phyloP scores from a whole-genome alignment of 192 early-diverging fungal species.

The Polychytrium aggregatum region DNA sequence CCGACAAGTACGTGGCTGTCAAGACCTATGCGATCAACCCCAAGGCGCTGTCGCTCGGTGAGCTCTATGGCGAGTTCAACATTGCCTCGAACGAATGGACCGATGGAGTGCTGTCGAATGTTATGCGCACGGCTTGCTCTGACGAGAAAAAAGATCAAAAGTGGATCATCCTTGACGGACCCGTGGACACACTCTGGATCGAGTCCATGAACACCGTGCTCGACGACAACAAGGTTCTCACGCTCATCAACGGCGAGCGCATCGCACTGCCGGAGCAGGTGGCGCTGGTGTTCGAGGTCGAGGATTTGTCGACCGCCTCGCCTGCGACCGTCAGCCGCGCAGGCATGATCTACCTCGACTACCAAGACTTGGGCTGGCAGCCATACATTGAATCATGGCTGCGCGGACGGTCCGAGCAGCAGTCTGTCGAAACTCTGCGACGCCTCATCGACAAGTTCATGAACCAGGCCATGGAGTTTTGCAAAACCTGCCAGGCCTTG shows the following conservation, averaged over 20 bases:
- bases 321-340: slow-evolving; percentile 46
- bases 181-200: slow-evolving; percentile 53
- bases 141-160: slow-evolving; percentile 50
- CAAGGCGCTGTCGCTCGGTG: slow-evolving; percentile 39
- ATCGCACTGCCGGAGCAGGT: slow-evolving; percentile 46
- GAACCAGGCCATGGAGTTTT: slow-evolving; percentile 33
- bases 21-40: slow-evolving; percentile 41
- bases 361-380: slow-evolving; percentile 37
- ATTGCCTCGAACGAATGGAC: slow-evolving; percentile 45
- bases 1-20: slow-evolving; percentile 30
- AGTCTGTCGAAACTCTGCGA: slow-evolving; percentile 22
- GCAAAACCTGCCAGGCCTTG: slow-evolving; percentile 29
- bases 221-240: slow-evolving; percentile 52
- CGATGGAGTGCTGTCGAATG: slow-evolving; percentile 42
- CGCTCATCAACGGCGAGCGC: slow-evolving; percentile 49
- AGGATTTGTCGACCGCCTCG: slow-evolving; percentile 45
- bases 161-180: slow-evolving; percentile 51
- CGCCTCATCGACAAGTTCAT: slow-evolving; percentile 39
- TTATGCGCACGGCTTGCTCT: slow-evolving; percentile 37
- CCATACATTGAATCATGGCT: slow-evolving; percentile 45
- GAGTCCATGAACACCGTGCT: slow-evolving; percentile 53
- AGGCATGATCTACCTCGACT: slow-evolving; percentile 53
- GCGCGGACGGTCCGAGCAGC: slow-evolving; percentile 18
- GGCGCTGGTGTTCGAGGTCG: slow-evolving; percentile 47
- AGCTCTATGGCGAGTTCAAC: slow-evolving; percentile 49